phyloP scores from a whole-genome alignment of 2,329 filamentous ascomycete genomes.

The Aspergillus nomiae region DNA sequence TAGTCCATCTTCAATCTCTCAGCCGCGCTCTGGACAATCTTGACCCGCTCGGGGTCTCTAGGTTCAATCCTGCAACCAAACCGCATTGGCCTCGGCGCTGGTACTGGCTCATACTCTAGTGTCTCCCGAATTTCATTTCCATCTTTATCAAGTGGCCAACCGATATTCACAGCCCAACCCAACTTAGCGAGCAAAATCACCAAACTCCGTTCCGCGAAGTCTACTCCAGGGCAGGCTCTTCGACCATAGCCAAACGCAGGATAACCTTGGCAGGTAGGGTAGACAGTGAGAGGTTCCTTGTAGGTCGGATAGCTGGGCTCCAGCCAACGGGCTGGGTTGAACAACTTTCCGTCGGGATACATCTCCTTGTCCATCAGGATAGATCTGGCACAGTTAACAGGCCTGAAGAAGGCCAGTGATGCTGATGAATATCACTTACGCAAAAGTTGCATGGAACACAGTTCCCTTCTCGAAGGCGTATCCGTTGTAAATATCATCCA shows the following conservation, averaged over 20 bases:
- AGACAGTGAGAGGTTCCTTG: slow-evolving; percentile 30
- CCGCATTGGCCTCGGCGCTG: slow-evolving; percentile 6
- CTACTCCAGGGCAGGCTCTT: slow-evolving; percentile 31
- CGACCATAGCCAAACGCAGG: slow-evolving; percentile 31
- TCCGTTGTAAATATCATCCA: slow-evolving; percentile 8
- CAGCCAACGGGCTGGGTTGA: slow-evolving; percentile 30
- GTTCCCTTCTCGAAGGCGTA: slow-evolving; percentile 9
- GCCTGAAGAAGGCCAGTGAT: no score
- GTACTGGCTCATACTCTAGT: slow-evolving; percentile 9
- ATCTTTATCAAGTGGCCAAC: slow-evolving; percentile 3
- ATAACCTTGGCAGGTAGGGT: slow-evolving; percentile 30
- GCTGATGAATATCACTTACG: slow-evolving; percentile 2
- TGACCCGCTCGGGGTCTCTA: slow-evolving; percentile 1
- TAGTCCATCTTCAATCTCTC: neutral
- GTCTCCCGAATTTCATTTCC: slow-evolving; percentile 8
- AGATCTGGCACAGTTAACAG: slow-evolving; percentile 1
- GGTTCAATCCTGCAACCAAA: slow-evolving; percentile 7
- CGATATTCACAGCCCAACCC: slow-evolving; percentile 29
- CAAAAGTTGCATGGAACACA: slow-evolving; percentile 9
- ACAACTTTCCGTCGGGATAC: slow-evolving; percentile 31
- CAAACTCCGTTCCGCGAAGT: slow-evolving; percentile 26
- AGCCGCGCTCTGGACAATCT: slow-evolving; percentile 6
- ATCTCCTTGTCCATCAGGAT: slow-evolving; percentile 12
- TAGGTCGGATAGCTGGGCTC: slow-evolving; percentile 29
- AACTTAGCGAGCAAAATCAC: slow-evolving; percentile 21